Evolutionary conservation across 2,329 filamentous ascomycete genomes (phyloP).

Genomic region (Fusarium sp.): DNA sequence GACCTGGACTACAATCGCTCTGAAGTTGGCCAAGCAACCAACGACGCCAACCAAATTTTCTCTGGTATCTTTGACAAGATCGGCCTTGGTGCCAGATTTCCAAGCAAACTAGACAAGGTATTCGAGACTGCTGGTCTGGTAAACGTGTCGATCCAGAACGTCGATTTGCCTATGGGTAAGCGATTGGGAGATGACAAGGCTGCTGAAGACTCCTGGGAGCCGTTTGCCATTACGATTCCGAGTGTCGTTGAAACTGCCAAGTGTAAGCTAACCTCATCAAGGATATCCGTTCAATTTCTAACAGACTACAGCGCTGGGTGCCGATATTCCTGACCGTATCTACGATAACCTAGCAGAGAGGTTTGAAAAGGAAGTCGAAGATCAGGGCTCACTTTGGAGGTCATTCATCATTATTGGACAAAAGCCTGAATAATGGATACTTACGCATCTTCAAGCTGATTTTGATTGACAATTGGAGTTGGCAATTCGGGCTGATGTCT

Average conservation of each 20-base stretch:
- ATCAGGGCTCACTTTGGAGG: constrained; percentile 10
- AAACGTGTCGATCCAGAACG: background rate
- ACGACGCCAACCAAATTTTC: constrained; percentile 6
- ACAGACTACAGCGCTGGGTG: background rate
- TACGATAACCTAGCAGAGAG: constrained; percentile 7
- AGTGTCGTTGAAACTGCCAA: constrained; percentile 10
- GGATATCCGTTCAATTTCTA: background rate
- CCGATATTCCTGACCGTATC: background rate
- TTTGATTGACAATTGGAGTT: background rate
- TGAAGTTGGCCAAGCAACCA: background rate
- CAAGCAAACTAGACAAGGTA: background rate
- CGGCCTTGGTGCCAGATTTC: constrained; percentile 2
- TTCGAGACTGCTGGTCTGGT: background rate
- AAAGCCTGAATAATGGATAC: background rate
- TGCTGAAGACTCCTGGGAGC: background rate
- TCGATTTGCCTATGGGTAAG: constrained; percentile 18
- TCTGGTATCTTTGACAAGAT: constrained; percentile 16
- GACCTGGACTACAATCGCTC: background rate
- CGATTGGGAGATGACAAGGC: background rate
- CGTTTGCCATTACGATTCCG: constrained; percentile 16
- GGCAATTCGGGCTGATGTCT: background rate
- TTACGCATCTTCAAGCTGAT: background rate
- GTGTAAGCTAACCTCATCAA: background rate
- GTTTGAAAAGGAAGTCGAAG: constrained; percentile 20
- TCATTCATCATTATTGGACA: constrained; percentile 6